Percentiles rank a stretch among this genome's conserved stretches.
These are phyloP conservation scores for Phytopythium sindhum DNA, from an alignment of 352 stramenopile species.

Conservation along the genomic window DNA sequence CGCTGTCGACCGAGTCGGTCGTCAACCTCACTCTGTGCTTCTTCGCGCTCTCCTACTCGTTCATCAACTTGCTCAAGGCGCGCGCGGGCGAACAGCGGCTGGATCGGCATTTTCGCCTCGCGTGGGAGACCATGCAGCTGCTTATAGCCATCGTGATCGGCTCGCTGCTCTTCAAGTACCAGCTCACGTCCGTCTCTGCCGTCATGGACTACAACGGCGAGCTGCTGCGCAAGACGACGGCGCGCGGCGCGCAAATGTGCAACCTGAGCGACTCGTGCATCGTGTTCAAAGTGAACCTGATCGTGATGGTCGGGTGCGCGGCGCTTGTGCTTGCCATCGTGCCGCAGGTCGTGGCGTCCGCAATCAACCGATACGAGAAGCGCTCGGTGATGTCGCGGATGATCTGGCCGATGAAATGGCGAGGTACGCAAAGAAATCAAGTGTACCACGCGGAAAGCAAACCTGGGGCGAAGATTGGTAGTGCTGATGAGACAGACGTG, in stretches of 20 bases:
- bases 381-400: background rate
- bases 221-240: constrained; percentile 26
- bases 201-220: constrained; percentile 23
- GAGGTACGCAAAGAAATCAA: background rate
- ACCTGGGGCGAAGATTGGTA: background rate
- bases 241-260: constrained; percentile 19
- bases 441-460: too few relatives aligned
- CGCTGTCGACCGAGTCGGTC: constrained; percentile 16
- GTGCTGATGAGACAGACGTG: background rate
- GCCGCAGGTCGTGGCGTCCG: background rate
- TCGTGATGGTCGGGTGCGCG: constrained; percentile 10
- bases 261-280: constrained; percentile 25
- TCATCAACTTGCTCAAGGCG: constrained; percentile 23
- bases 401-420: background rate
- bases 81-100: constrained; percentile 18
- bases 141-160: constrained; percentile 12
- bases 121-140: constrained; percentile 26
- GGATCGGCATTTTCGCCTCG: constrained; percentile 22
- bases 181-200: constrained; percentile 11
- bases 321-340: background rate
- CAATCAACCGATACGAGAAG: background rate
- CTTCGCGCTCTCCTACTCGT: constrained; percentile 28
- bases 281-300: constrained; percentile 19
- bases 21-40: constrained; percentile 22
- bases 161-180: constrained; percentile 8